Base-by-base conservation (phyloP, 78 protist genomes). In the Cavenderia fasciculata region DNA sequence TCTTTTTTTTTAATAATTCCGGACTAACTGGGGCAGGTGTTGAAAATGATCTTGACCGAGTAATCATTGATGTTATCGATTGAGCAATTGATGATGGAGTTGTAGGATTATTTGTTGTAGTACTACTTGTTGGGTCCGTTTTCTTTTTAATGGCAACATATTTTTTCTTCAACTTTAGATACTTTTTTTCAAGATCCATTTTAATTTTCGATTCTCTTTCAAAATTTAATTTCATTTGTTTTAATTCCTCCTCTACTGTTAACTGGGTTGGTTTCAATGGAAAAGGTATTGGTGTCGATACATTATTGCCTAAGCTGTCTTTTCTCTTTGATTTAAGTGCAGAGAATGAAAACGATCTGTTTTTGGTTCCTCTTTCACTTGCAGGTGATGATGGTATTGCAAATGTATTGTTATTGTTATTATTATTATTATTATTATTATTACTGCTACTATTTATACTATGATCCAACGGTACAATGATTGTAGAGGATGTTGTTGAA, bases 341-440 rank as follows among this genome's bases (percentile, higher is more conserved):
- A 18, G 89, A 79, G 27, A 79, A 79, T 52, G 89, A 79, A 19
- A 79, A 69, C 68, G 89, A 79, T 68, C 89, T 65, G 31, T 36
- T 25, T 57, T 56, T 79, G 6, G 78, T 68, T 43, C 44, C 34
- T 56, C 29, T 19, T 59, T 62, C 59, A 76, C 27, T 36, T n/a
- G 23, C 25, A 54, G 61, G 61, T 66, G 52, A 25, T 62, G 87
- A 1, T 21, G 49, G 29, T 57, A 47, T 44, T 71, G 63, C 51
- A 5, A 57, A 3, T 18, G 10, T 23, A 57, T 10, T 57, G 8
- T 57, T 57, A 27, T 57, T 52, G n/a, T 10, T 52, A 52, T 52
- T 52, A 52, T 10, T 54, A 49, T 29, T 70, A 49, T n/a, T 46
- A 7, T 57, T 57, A 36, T 57, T 57, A 27, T 18, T 2, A 3